Evolutionary conservation across 495 filamentous ascomycete genomes (phyloP), one percentile per base, ranked within the genome.

Genomic region (Penicillium longicatenatum): DNA sequence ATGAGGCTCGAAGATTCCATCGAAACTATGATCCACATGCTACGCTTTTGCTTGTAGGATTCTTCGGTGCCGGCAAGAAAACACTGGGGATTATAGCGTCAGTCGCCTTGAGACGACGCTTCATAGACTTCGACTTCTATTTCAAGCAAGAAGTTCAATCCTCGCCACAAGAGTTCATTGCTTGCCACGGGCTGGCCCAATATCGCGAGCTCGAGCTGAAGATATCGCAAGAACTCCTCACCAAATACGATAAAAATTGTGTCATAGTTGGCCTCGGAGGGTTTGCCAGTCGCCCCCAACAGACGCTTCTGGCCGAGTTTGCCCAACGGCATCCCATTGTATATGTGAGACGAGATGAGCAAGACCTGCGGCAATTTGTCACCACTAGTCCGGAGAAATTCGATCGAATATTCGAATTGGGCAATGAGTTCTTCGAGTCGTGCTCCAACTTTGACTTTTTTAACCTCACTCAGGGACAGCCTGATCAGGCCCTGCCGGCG

Each of bases 391-490:
- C 81, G 26, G 79, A 85, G 20, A 83, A 75, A 58, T 70, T 79
- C 14, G 62, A 72, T 54, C 80, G 73, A 33, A 79, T 69, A 62
- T 78, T 77, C 48, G 69, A 75, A 35, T 64, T 74, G 49, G 80
- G 70, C 61, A 79, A 64, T 66, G 59, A 53, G 64, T 84, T 72
- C 61, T 85, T 66, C 63, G 70, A 75, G 50, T 62, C 65, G 16
- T 88, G 85, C 67, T 85, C 87, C 21, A 90, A 89, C 58, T 79
- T 86, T 42, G 87, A 90, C 65, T 90, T 86, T 57, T 90, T 84
- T 74, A 91, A 91, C 60, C 66, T 86, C 41, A 65, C 64, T 1
- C 66, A 69, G 37, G 43, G 37, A 0, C 33, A 50, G 42, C 33
- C 49, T 16, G 49, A 49, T 16, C 58, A 43, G n/a, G 17, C 41